Evolutionary conservation across 164 flowering plant genomes (phyloP), one percentile per base, ranked within the genome.

Genomic region (Malania oleifera): DNA sequence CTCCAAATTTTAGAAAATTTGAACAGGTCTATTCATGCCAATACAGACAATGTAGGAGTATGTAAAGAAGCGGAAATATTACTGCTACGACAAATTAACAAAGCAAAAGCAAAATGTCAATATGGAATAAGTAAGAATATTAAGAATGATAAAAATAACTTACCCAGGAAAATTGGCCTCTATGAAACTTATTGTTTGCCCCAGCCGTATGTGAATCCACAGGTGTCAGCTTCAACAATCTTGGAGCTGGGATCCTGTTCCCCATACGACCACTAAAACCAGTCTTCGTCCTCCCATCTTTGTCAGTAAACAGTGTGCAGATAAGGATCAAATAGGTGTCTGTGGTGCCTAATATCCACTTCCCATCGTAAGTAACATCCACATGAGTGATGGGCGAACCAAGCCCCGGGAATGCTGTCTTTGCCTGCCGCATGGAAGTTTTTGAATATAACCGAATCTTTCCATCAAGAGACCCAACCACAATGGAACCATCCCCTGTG

Each of bases 131-230:
- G n/a, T n/a, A n/a, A n/a, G n/a, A n/a, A n/a, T n/a, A n/a, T n/a
- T n/a, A n/a, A n/a, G n/a, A n/a, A n/a, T n/a, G n/a, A n/a, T n/a
- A n/a, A n/a, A n/a, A n/a, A n/a, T n/a, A n/a, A 47, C 85, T 59
- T 68, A 92, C 98, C 98, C 98, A 92, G 0, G 98, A 93, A 71
- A 93, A 93, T 68, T 90, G 97, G 35, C 90, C 97, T 25, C 89
- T 86, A 13, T 76, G 95, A 62, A 93, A 83, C 78, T 73, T 87
- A 62, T 84, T 92, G 59, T 86, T 73, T 29, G 50, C 67, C 29
- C 98, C 97, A 64, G 98, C 97, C 71, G 75, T 59, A 73, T 93
- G 92, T 1, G 98, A 77, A 79, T 93, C 92, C 64, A 93, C 57
- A 54, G 97, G 97, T 63, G 82, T 84, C 59, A 93, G 77, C 84